phyloP scores from a whole-genome alignment of 1,284 basidiomycete species.

The Cryptococcus amylolentus region DNA sequence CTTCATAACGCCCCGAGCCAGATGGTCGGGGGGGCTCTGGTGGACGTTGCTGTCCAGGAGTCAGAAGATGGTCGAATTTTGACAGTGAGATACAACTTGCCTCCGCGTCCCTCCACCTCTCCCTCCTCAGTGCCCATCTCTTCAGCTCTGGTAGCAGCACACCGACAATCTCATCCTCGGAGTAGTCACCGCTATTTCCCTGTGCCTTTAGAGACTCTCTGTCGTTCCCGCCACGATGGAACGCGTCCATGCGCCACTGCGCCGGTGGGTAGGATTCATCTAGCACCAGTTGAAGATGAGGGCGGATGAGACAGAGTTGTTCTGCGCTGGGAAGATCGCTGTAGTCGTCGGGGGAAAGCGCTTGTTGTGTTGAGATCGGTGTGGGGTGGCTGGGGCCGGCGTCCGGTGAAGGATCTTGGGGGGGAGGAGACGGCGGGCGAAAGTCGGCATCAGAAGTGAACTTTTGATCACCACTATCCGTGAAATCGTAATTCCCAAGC shows the following conservation, averaged over 20 bases:
- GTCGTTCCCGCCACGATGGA: slow-evolving; percentile 12
- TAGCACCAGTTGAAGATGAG: slow-evolving; percentile 22
- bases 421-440: slow-evolving; percentile 13
- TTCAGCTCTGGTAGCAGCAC: slow-evolving; percentile 24
- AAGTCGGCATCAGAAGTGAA: slow-evolving; percentile 12
- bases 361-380: neutral
- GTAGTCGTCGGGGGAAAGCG: slow-evolving; percentile 9
- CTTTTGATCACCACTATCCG: neutral
- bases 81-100: neutral
- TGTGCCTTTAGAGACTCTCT: slow-evolving; percentile 2
- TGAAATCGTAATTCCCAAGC: slow-evolving; percentile 15
- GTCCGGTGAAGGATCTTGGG: slow-evolving; percentile 1
- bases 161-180: slow-evolving; percentile 18
- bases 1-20: slow-evolving; percentile 29
- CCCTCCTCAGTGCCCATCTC: slow-evolving; percentile 23
- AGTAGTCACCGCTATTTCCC: slow-evolving; percentile 25
- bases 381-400: neutral
- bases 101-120: slow-evolving; percentile 1
- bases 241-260: slow-evolving; percentile 29
- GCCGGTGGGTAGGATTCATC: slow-evolving; percentile 30
- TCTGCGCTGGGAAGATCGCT: slow-evolving; percentile 5
- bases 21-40: slow-evolving; percentile 13
- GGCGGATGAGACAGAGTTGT: slow-evolving; percentile 24
- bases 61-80: neutral
- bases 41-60: neutral